Base-by-base conservation (phyloP, 2,329 filamentous ascomycete genomes). In the Gnomoniopsis smithogilvyi region DNA sequence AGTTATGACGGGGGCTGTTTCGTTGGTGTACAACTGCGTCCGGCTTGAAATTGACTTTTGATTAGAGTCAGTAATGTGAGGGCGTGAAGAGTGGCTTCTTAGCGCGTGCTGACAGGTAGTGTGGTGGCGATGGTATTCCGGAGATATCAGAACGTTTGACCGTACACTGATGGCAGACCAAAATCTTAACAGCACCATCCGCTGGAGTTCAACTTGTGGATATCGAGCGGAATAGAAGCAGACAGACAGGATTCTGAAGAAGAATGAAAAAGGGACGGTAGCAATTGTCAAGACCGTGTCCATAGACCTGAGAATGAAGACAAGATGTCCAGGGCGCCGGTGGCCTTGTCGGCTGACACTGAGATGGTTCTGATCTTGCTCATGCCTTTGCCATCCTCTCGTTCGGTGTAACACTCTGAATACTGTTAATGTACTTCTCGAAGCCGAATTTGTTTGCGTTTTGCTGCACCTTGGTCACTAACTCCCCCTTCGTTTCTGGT, bases 201-300 rank as follows among this genome's bases (percentile, higher is more conserved):
- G 90, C 56, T 90, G 84, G 63, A 92, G 78, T 3, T 90, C 90
- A 64, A 91, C 92, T 10, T 76, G 76, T 2, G 90, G 87, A 2
- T 90, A 90, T 68, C 92, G 91, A 19, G 85, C 90, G 2, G 87
- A 89, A 77, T 92, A 92, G 73, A 88, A 91, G 68, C 84, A 88
- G 17, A 91, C 89, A 0, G 89, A 87, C 51, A 87, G 68, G 51
- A 89, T 81, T n/a, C 87, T 89, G 11, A 94, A 76, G 4, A 91
- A 69, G 66, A n/a, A n/a, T n/a, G n/a, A n/a, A n/a, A n/a, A n/a
- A n/a, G 92, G 93, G 76, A 93, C 83, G 74, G 92, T 90, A 54
- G 94, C 71, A 60, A 90, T 87, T 34, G 86, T 82, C 49, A 94
- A 74, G 36, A 89, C 84, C 8, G 87, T 85, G 67, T 94, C 91